phyloP scores from a whole-genome alignment of 108 stramenopile genomes.

The Discostella stelligeroides region DNA sequence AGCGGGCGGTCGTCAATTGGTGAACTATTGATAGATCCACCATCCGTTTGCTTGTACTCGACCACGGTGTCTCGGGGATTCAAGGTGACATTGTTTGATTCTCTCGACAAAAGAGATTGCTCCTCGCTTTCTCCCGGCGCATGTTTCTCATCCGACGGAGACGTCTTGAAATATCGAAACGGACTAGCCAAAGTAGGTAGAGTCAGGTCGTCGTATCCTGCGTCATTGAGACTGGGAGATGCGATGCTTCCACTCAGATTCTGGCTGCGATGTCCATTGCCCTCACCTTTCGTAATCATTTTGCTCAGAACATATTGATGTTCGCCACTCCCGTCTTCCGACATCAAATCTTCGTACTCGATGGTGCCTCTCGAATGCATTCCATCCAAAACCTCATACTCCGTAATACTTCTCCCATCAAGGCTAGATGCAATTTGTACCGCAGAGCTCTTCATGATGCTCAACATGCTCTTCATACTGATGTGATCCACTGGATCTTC shows the following conservation, averaged over 20 bases:
- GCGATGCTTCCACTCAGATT: conserved; percentile 5
- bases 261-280: not conserved
- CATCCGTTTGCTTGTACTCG: conserved; percentile 5
- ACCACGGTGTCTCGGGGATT: not conserved
- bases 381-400: conserved; percentile 40
- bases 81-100: too few species aligned
- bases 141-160: not conserved
- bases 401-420: conserved; percentile 17
- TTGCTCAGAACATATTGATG: not conserved
- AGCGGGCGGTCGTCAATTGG: conserved; percentile 29
- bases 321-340: conserved; percentile 13
- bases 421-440: conserved; percentile 20
- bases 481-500: not conserved
- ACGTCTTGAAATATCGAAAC: not conserved
- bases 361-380: conserved; percentile 20
- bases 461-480: not conserved
- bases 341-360: conserved; percentile 37
- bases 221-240: conserved; percentile 14
- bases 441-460: conserved; percentile 13
- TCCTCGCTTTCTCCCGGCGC: too few species aligned
- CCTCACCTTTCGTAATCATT: not conserved
- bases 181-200: not conserved
- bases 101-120: too few species aligned
- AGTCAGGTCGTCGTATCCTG: not conserved
- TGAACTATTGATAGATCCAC: conserved; percentile 5